Evolutionary conservation across 2,329 filamentous ascomycete genomes (phyloP).

Genomic region (Aspergillus tubingensis): DNA sequence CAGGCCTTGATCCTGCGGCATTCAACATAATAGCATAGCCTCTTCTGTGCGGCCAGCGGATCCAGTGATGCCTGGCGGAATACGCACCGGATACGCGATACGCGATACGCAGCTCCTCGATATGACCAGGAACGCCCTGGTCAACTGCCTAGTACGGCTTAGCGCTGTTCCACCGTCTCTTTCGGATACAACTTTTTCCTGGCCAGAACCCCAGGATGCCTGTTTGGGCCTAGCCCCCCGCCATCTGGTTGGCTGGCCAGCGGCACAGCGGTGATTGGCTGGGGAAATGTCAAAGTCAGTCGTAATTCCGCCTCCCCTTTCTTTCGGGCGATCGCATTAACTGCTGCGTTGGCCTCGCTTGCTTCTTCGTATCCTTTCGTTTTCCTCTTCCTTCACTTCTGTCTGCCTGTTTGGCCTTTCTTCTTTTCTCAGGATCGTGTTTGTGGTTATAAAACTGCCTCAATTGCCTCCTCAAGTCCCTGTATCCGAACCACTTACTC

Average conservation of each 20-base stretch:
- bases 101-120: neutral
- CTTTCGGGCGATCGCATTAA: slow-evolving; percentile 16
- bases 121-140: neutral
- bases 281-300: slow-evolving; percentile 18
- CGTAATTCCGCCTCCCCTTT: slow-evolving; percentile 25
- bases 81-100: slow-evolving; percentile 2
- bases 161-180: slow-evolving; percentile 9
- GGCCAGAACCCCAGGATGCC: slow-evolving; percentile 16
- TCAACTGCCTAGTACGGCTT: neutral
- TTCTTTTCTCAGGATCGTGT: slow-evolving; percentile 12
- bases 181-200: slow-evolving; percentile 4
- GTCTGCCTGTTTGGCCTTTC: slow-evolving; percentile 3
- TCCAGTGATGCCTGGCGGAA: neutral
- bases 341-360: slow-evolving; percentile 10
- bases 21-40: neutral
- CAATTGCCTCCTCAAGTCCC: slow-evolving; percentile 15
- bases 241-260: slow-evolving; percentile 12
- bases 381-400: slow-evolving; percentile 7
- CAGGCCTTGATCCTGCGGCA: neutral
- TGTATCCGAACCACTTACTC: neutral
- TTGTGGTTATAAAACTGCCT: slow-evolving; percentile 11
- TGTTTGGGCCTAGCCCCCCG: slow-evolving; percentile 11
- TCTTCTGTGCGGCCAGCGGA: neutral
- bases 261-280: slow-evolving; percentile 18
- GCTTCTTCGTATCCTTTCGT: slow-evolving; percentile 4